Evolutionary conservation across 306 rosid species (phyloP).

Genomic region (Trifolium dubium): DNA sequence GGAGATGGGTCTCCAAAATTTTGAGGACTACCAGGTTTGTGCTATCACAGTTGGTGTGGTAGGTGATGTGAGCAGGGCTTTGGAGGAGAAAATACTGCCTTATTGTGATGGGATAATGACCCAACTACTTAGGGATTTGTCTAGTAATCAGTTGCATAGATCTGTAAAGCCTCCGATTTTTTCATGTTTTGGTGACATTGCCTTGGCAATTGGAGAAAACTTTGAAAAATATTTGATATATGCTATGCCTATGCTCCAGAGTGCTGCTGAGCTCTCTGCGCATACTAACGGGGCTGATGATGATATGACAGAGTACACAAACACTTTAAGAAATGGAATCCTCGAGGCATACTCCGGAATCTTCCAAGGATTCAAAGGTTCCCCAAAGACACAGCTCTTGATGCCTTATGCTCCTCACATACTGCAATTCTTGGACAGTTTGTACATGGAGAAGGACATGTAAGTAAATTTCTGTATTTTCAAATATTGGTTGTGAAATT

Average conservation of each 20-base stretch:
- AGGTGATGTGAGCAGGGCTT: slow-evolving; percentile 89
- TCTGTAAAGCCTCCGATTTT: slow-evolving; percentile 96
- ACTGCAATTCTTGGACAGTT: slow-evolving; percentile 89
- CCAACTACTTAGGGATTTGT: slow-evolving; percentile 87
- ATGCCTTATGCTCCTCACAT: slow-evolving; percentile 86
- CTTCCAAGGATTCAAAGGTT: slow-evolving; percentile 93
- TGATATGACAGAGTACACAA: slow-evolving; percentile 89
- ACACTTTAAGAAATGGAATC: slow-evolving; percentile 89
- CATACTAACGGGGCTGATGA: slow-evolving; percentile 77
- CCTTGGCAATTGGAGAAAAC: slow-evolving; percentile 92
- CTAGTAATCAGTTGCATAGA: slow-evolving; percentile 90
- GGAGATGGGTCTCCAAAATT: slow-evolving; percentile 96
- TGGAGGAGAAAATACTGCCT: slow-evolving; percentile 83
- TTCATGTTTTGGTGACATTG: slow-evolving; percentile 95
- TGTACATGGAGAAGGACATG: slow-evolving; percentile 88
- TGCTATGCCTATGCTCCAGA: slow-evolving; percentile 98
- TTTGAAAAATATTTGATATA: slow-evolving; percentile 87
- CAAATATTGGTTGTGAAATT: not conserved
- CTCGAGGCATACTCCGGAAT: slow-evolving; percentile 94
- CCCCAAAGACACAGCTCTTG: slow-evolving; percentile 81
- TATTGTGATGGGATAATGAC: slow-evolving; percentile 96
- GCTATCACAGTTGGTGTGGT: slow-evolving; percentile 94
- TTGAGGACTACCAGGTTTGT: slow-evolving; percentile 96
- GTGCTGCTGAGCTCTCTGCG: slow-evolving; percentile 93
- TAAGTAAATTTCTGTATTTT: slow-evolving; percentile 48